phyloP scores from a whole-genome alignment of 345 rosid genomes.

The Lepidium aucheri region DNA sequence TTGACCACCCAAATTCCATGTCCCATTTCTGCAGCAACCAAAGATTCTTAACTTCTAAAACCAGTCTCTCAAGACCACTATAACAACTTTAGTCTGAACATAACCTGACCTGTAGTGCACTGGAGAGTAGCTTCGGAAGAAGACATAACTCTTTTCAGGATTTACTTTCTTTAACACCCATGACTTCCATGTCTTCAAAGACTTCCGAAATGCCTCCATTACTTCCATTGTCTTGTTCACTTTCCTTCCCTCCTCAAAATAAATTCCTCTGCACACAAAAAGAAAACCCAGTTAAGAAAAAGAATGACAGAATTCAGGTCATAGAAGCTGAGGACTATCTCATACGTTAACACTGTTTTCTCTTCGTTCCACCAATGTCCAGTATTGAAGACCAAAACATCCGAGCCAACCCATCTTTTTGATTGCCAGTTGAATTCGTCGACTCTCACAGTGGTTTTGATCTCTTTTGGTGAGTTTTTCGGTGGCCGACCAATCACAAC shows the following conservation, averaged over 20 bases:
- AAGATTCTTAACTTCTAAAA: neutral
- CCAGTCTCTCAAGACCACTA: neutral
- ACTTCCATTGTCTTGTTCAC: constrained; percentile 53
- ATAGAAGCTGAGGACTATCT: neutral
- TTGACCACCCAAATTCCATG: constrained; percentile 66
- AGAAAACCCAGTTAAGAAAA: neutral
- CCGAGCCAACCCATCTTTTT: constrained; percentile 52
- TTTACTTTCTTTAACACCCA: constrained; percentile 48
- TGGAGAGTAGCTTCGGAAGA: constrained; percentile 78
- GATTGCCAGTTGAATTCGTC: constrained; percentile 67
- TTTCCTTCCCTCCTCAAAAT: constrained; percentile 59
- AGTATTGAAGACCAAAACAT: constrained; percentile 61
- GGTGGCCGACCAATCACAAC: constrained; percentile 58
- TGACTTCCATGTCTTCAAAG: constrained; percentile 59
- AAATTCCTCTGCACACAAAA: constrained; percentile 45
- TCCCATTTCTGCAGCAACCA: constrained; percentile 47
- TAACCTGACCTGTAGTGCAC: constrained; percentile 56
- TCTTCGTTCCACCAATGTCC: constrained; percentile 89
- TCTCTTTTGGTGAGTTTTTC: constrained; percentile 21
- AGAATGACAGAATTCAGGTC: neutral
- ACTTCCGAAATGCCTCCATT: constrained; percentile 61
- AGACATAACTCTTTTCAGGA: constrained; percentile 40
- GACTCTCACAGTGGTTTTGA: constrained; percentile 45
- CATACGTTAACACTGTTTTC: constrained; percentile 47
- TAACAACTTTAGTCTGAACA: neutral